These are phyloP conservation scores for Apiotrichum akiyoshidainum DNA, from an alignment of 1,284 basidiomycete genomes.

Conservation along the genomic window DNA sequence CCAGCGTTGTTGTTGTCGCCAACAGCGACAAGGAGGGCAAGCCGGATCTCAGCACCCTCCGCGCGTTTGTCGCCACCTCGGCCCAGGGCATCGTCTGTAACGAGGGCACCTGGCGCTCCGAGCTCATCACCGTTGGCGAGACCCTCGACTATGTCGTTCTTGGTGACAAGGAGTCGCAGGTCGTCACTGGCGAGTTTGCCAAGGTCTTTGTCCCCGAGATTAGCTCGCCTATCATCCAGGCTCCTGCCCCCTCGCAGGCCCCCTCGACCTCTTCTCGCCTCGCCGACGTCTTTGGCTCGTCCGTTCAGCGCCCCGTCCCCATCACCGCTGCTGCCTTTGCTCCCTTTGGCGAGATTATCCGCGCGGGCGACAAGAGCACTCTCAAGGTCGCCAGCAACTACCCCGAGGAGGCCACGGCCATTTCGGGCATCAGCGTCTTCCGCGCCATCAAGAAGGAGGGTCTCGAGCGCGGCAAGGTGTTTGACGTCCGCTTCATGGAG, in stretches of 20 bases:
- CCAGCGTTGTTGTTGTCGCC: slow-evolving; percentile 74
- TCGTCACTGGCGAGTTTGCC: slow-evolving; percentile 11
- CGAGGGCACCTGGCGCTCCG: slow-evolving; percentile 82
- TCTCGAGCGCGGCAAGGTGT: slow-evolving; percentile 54
- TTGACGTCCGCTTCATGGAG: slow-evolving; percentile 52
- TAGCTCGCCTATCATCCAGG: slow-evolving; percentile 1
- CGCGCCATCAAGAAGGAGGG: slow-evolving; percentile 59
- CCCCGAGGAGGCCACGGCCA: slow-evolving; percentile 54
- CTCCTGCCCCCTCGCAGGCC: background rate
- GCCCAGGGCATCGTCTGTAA: slow-evolving; percentile 81
- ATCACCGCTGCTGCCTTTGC: slow-evolving; percentile 66
- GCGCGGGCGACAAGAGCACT: slow-evolving; percentile 27
- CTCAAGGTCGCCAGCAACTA: slow-evolving; percentile 63
- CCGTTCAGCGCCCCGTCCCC: slow-evolving; percentile 25
- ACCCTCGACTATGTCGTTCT: slow-evolving; percentile 73
- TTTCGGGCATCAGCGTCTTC: slow-evolving; percentile 69
- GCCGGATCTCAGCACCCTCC: slow-evolving; percentile 68
- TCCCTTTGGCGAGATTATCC: slow-evolving; percentile 38
- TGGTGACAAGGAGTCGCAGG: slow-evolving; percentile 73
- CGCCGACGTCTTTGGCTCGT: background rate
- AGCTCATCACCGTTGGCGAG: slow-evolving; percentile 72
- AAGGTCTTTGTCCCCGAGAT: slow-evolving; percentile 34
- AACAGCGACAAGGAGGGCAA: slow-evolving; percentile 66
- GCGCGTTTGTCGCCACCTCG: slow-evolving; percentile 73
- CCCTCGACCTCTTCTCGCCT: background rate